Conservation (phyloP, 257 asterid species). For the Solanum ossicruentum region DNA sequence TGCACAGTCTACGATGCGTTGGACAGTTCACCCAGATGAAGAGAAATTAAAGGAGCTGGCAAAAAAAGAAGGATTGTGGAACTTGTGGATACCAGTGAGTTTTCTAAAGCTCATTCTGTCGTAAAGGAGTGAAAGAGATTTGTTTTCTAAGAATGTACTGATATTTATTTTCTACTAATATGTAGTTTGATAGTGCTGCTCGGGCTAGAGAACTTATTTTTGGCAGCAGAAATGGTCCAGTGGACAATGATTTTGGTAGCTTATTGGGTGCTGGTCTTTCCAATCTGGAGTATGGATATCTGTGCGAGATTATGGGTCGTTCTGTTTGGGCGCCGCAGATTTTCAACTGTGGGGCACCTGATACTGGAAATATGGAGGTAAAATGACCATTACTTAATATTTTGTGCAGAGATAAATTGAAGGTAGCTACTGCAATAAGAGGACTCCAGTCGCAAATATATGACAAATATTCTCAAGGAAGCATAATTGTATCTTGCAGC, state of each 20-base stretch:
- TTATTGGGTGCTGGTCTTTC: constrained; percentile 83
- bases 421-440: not conserved
- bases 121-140: not conserved
- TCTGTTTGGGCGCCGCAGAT: constrained; percentile 94
- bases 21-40: constrained; percentile 86
- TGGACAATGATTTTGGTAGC: constrained; percentile 27
- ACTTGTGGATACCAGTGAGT: constrained; percentile 88
- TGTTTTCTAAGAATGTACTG: not conserved
- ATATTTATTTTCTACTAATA: not conserved
- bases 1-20: constrained; percentile 59
- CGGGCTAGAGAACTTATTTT: constrained; percentile 61
- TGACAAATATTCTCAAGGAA: not conserved
- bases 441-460: not conserved
- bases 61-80: constrained; percentile 75
- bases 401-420: not conserved
- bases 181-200: constrained; percentile 85
- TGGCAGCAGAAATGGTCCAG: constrained; percentile 18
- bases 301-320: constrained; percentile 90
- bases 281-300: constrained; percentile 87
- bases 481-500: not conserved
- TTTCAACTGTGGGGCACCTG: constrained; percentile 96
- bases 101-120: not conserved
- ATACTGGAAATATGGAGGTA: constrained; percentile 99
- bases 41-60: constrained; percentile 88
- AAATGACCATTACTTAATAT: constrained; percentile 1